These are phyloP conservation scores for Acer negundo DNA, from an alignment of 345 rosid genomes.

Conservation along the genomic window DNA sequence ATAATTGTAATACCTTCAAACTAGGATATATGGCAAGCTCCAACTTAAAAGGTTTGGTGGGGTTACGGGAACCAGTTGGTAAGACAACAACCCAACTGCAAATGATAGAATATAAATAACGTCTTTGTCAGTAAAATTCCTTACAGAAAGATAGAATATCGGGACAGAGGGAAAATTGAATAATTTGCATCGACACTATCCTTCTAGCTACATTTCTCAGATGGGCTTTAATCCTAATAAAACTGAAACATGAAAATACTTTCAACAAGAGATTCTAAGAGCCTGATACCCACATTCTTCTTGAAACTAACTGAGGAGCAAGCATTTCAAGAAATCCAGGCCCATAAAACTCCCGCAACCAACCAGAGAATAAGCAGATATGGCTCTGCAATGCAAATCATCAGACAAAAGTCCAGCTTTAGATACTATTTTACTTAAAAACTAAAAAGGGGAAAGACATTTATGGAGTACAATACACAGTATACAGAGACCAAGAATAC, in stretches of 20 bases:
- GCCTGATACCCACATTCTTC: conserved; percentile 73
- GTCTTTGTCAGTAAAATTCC: not conserved
- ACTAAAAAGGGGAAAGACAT: not conserved
- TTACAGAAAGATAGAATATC: conserved; percentile 10
- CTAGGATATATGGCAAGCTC: conserved; percentile 82
- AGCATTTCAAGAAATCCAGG: conserved; percentile 80
- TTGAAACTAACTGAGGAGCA: conserved; percentile 81
- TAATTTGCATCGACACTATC: conserved; percentile 7
- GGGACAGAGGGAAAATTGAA: conserved; percentile 9
- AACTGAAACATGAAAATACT: not conserved
- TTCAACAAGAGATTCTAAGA: conserved; percentile 14
- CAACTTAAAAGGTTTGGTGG: conserved; percentile 73
- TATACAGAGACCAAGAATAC: not conserved
- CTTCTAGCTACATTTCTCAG: not conserved
- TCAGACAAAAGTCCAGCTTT: not conserved
- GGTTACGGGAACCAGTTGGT: conserved; percentile 81
- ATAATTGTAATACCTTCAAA: conserved; percentile 53
- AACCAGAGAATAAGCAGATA: conserved; percentile 86
- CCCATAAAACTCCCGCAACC: conserved; percentile 91
- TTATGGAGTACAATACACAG: not conserved
- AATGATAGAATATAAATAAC: conserved; percentile 1
- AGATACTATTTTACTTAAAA: not conserved
- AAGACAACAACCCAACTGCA: conserved; percentile 88
- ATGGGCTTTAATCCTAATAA: not conserved
- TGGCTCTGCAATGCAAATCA: conserved; percentile 61